Evolutionary conservation across 768 basidiomycete species (phyloP), one percentile per base, ranked within the genome.

Genomic region (Leucosporidium scottii): DNA sequence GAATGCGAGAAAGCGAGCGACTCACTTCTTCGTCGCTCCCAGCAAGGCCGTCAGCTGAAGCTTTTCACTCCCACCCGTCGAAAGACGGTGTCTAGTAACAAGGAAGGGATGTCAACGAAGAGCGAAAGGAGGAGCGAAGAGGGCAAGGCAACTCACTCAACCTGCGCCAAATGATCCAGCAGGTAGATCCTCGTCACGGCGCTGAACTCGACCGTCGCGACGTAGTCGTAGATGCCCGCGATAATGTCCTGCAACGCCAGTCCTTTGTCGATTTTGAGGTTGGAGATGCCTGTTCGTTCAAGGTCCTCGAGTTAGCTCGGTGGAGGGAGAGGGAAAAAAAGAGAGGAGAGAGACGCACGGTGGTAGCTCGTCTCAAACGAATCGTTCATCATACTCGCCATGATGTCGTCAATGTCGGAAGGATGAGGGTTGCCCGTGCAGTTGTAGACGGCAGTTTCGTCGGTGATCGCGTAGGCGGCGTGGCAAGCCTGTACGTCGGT

Each of bases 371-470:
- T 93, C 1, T 91, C 92, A 73, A 98, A 98, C 74, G 96, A 93
- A 73, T 97, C 93, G 6, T 87, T 84, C 76, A 98, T 84, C 96
- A 99, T 98, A 13, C 89, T 90, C 70, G 90, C 87, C 39, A 98
- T 90, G 50, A 99, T 89, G 17, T 85, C 84, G 76, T 93, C 91
- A 56, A 99, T 91, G 79, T 99, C 96, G 31, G 85, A 83, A 0
- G 96, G 96, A 77, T 97, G 93, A 25, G 96, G 96, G 73, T 87
- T 93, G 50, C 96, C 96, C 0, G 96, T 98, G 78, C 94, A 98
- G 72, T 88, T 91, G 78, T 98, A 99, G 28, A 99, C 85, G 70
- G 96, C 92, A 0, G 86, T 85, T 79, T 97, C 93, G 64, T 90
- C 89, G 39, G 87, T 86, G 15, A 84, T 78, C 53, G 93, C 91